phyloP scores from a whole-genome alignment of 176 grass and related monocot genomes.

The Melocanna baccifera region DNA sequence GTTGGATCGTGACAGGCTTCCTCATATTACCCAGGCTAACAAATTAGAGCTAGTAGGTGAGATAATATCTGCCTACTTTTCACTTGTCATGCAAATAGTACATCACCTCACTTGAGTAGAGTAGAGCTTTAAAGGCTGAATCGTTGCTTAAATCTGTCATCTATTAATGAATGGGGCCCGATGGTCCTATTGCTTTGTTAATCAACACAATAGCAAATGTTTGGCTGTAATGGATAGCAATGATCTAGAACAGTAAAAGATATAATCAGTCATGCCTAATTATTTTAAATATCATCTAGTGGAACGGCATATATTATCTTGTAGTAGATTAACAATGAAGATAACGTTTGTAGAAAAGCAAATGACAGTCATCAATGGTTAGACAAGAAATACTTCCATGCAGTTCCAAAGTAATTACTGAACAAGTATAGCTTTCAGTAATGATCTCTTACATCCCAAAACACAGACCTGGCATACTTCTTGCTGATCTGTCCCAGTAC shows the following conservation, averaged over 20 bases:
- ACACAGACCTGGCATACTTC: not conserved
- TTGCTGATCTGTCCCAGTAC: not conserved
- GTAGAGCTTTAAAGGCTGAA: slow-evolving; percentile 7
- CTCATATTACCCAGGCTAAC: not conserved
- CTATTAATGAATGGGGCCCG: slow-evolving; percentile 3
- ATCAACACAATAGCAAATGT: not conserved
- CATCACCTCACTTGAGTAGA: not conserved
- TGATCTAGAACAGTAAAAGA: not conserved
- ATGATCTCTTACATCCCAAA: not conserved
- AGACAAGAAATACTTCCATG: not conserved
- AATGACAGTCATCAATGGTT: not conserved
- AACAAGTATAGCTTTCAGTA: not conserved
- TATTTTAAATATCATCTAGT: not conserved
- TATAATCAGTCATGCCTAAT: not conserved
- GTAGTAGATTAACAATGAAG: not conserved
- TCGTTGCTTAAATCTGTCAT: slow-evolving; percentile 2
- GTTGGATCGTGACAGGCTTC: too few species aligned
- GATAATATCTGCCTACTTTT: not conserved
- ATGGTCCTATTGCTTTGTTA: slow-evolving; percentile 17
- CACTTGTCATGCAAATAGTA: not conserved
- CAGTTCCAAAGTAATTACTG: not conserved
- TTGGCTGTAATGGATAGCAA: not conserved
- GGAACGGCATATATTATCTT: not conserved
- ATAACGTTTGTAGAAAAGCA: not conserved
- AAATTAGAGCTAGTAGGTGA: not conserved